Conservation (phyloP, 306 rosid genomes). For the Morella rubra region DNA sequence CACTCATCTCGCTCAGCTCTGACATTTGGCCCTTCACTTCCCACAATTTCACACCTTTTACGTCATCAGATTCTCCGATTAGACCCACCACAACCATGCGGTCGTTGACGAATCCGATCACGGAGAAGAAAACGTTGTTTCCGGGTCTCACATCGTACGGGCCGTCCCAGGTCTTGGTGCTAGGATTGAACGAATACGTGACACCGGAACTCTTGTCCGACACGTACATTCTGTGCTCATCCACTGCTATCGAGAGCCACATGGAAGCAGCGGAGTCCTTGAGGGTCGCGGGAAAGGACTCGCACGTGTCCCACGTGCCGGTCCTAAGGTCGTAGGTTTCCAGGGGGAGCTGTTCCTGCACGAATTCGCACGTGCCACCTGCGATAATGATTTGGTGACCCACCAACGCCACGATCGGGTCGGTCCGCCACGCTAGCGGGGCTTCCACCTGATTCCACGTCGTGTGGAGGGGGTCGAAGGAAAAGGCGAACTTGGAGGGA, state of each 20-base stretch:
- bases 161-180: slow-evolving; percentile 48
- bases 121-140: slow-evolving; percentile 16
- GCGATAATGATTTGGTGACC: slow-evolving; percentile 40
- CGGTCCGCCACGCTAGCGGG: slow-evolving; percentile 54
- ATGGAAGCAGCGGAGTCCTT: slow-evolving; percentile 48
- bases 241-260: slow-evolving; percentile 58
- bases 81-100: slow-evolving; percentile 52
- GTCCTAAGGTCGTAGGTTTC: slow-evolving; percentile 46
- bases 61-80: slow-evolving; percentile 37
- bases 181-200: slow-evolving; percentile 49
- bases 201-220: slow-evolving; percentile 49
- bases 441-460: slow-evolving; percentile 45
- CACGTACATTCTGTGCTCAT: slow-evolving; percentile 39
- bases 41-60: slow-evolving; percentile 53
- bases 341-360: slow-evolving; percentile 63
- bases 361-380: slow-evolving; percentile 57
- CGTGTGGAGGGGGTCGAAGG: slow-evolving; percentile 58
- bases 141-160: slow-evolving; percentile 49
- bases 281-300: slow-evolving; percentile 49
- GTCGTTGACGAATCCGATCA: slow-evolving; percentile 32
- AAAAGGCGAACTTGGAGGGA: slow-evolving; percentile 47
- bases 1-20: slow-evolving; percentile 41
- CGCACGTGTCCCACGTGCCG: slow-evolving; percentile 43
- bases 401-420: slow-evolving; percentile 58
- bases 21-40: slow-evolving; percentile 35